phyloP scores from a whole-genome alignment of 208 protist genomes.

The Leishmania tropica region DNA sequence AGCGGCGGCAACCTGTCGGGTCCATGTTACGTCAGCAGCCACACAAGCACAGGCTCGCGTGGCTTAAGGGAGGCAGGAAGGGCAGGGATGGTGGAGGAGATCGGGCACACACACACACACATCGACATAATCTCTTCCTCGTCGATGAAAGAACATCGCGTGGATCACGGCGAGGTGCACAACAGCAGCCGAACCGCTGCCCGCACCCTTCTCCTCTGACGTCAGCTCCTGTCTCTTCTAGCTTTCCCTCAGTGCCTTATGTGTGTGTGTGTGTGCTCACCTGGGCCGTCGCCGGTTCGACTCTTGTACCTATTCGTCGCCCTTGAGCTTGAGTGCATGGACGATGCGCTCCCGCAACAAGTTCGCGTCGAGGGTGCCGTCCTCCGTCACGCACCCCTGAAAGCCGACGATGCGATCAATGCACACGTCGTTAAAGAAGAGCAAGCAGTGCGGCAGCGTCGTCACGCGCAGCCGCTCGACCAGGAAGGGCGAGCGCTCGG shows the following conservation, averaged over 20 bases:
- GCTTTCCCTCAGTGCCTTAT: not conserved
- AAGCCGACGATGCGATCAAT: conserved; percentile 96
- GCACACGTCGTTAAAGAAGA: conserved; percentile 95
- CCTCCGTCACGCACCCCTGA: conserved; percentile 87
- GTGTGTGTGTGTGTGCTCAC: not conserved
- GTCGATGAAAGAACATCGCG: not conserved
- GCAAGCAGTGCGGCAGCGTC: conserved; percentile 92
- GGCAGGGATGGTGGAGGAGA: not conserved
- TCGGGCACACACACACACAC: not conserved
- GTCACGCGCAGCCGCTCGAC: conserved; percentile 91
- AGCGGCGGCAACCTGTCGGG: not conserved
- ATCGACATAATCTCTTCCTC: not conserved
- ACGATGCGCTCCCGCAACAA: conserved; percentile 75
- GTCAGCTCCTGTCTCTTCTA: not conserved
- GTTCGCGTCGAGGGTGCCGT: conserved; percentile 83
- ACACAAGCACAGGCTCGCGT: not conserved
- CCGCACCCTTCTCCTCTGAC: not conserved
- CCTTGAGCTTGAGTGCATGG: conserved; percentile 29
- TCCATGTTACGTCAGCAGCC: not conserved
- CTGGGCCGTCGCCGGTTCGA: not conserved
- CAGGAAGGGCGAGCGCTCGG: conserved; percentile 94
- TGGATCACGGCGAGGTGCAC: not conserved
- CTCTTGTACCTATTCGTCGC: conserved; percentile 7
- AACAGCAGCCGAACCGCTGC: not conserved
- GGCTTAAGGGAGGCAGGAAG: not conserved